phyloP scores from a whole-genome alignment of 805 yeast genomes.

The Grigorovia transvaalensis region DNA sequence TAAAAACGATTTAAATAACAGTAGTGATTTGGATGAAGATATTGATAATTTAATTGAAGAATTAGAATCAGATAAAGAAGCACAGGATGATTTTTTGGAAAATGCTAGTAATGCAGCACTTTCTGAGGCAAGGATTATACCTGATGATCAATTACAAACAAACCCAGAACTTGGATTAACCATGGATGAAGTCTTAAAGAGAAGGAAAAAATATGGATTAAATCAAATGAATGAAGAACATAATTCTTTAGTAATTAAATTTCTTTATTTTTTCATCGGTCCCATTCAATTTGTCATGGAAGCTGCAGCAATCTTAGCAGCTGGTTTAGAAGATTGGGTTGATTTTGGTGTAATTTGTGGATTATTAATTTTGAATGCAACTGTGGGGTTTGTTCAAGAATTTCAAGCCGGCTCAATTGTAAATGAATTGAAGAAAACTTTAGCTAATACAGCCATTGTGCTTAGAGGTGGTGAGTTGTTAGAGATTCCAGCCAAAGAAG shows the following conservation, averaged over 20 bases:
- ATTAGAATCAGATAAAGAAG: conserved; percentile 55
- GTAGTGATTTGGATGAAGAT: conserved; percentile 43
- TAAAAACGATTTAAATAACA: background rate
- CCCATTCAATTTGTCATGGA: conserved; percentile 97
- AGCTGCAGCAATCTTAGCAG: conserved; percentile 91
- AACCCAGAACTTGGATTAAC: conserved; percentile 69
- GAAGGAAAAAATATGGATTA: conserved; percentile 85
- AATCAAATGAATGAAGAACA: conserved; percentile 87
- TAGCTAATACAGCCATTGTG: conserved; percentile 81
- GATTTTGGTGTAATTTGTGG: conserved; percentile 97
- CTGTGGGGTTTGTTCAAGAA: conserved; percentile 94
- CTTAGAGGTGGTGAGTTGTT: conserved; percentile 69
- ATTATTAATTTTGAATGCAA: conserved; percentile 75
- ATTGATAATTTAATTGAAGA: conserved; percentile 67
- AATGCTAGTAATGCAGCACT: conserved; percentile 32
- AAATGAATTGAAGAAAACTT: conserved; percentile 89
- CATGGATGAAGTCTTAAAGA: conserved; percentile 62
- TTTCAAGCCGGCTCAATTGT: conserved; percentile 97
- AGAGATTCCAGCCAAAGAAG: conserved; percentile 73
- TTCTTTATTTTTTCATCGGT: conserved; percentile 81
- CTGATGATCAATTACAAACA: conserved; percentile 77
- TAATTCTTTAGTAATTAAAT: conserved; percentile 70
- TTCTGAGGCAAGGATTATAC: conserved; percentile 62
- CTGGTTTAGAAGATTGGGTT: conserved; percentile 96
- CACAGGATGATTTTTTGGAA: conserved; percentile 34